Conservation (phyloP, 306 rosid species). For the Abrus precatorius region DNA sequence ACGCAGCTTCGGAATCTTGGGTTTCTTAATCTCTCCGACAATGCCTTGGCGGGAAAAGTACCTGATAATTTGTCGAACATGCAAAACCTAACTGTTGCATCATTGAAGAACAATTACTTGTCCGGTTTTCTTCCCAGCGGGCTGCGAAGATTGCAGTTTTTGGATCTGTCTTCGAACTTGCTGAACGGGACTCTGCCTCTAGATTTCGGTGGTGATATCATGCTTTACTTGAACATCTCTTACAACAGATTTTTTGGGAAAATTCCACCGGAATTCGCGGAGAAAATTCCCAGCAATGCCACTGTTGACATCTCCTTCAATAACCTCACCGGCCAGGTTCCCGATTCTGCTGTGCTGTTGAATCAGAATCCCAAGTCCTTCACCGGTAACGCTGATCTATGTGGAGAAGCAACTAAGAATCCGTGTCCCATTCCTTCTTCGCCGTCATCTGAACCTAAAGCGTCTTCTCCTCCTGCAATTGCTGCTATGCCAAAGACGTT, state of each 20-base stretch:
- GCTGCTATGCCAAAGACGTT: conserved; percentile 80
- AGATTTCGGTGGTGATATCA: conserved; percentile 64
- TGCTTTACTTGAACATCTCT: conserved; percentile 71
- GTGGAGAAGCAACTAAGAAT: conserved; percentile 62
- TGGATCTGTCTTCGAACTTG: conserved; percentile 88
- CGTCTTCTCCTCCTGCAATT: conserved; percentile 74
- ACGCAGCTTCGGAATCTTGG: conserved; percentile 54
- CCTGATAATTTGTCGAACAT: conserved; percentile 62
- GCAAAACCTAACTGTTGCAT: conserved; percentile 55
- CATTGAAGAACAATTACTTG: conserved; percentile 73
- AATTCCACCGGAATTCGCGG: conserved; percentile 63
- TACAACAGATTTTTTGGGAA: conserved; percentile 73
- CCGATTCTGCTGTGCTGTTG: conserved; percentile 54
- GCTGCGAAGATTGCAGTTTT: conserved; percentile 50
- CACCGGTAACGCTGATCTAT: conserved; percentile 68
- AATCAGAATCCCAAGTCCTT: conserved; percentile 58
- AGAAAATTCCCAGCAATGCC: conserved; percentile 61
- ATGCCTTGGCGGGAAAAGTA: conserved; percentile 75
- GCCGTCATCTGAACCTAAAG: conserved; percentile 55
- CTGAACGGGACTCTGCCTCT: conserved; percentile 75
- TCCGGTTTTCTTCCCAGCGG: conserved; percentile 65
- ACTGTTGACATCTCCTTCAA: conserved; percentile 85
- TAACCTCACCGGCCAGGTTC: conserved; percentile 72
- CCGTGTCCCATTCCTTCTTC: conserved; percentile 77
- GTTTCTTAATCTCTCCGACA: conserved; percentile 81